Percentiles rank a stretch among this genome's conserved stretches.
Conservation (phyloP, 306 rosid genomes). For the Sophora flavescens region DNA sequence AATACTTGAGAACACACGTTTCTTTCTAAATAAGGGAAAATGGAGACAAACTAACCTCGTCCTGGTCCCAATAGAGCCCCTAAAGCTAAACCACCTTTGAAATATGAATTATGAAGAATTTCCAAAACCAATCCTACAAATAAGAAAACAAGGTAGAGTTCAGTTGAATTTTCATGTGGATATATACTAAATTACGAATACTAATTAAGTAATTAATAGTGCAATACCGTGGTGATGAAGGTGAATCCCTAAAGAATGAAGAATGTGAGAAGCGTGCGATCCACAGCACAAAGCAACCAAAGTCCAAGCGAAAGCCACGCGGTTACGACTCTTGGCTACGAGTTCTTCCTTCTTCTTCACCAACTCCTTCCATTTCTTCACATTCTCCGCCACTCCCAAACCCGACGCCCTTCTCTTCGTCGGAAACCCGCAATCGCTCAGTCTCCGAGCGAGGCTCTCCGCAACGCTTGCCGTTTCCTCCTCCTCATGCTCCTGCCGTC, state of each 20-base stretch:
- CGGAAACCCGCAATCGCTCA: slow-evolving; percentile 88
- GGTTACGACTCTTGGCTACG: slow-evolving; percentile 73
- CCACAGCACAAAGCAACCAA: slow-evolving; percentile 95
- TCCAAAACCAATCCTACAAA: slow-evolving; percentile 69
- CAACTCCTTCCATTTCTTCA: slow-evolving; percentile 92
- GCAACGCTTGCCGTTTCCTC: slow-evolving; percentile 54
- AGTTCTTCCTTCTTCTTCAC: slow-evolving; percentile 78
- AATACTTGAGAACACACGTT: slow-evolving; percentile 1
- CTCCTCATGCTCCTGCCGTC: slow-evolving; percentile 33
- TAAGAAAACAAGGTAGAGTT: slow-evolving; percentile 21
- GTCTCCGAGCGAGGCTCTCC: slow-evolving; percentile 71
- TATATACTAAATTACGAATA: background rate
- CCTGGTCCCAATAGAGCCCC: slow-evolving; percentile 93
- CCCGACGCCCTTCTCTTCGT: slow-evolving; percentile 74
- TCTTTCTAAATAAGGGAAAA: slow-evolving; percentile 20
- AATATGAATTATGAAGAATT: slow-evolving; percentile 83
- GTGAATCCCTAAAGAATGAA: slow-evolving; percentile 90
- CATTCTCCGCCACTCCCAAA: slow-evolving; percentile 83
- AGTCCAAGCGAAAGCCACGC: slow-evolving; percentile 95
- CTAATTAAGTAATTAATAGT: no score
- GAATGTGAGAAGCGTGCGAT: slow-evolving; percentile 86
- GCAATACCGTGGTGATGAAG: slow-evolving; percentile 74
- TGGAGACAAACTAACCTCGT: slow-evolving; percentile 70
- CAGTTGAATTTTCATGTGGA: slow-evolving; percentile 15
- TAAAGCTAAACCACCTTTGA: slow-evolving; percentile 87